Conservation (phyloP, 1,139 yeast genomes). For the Blastobotrys persicus region DNA sequence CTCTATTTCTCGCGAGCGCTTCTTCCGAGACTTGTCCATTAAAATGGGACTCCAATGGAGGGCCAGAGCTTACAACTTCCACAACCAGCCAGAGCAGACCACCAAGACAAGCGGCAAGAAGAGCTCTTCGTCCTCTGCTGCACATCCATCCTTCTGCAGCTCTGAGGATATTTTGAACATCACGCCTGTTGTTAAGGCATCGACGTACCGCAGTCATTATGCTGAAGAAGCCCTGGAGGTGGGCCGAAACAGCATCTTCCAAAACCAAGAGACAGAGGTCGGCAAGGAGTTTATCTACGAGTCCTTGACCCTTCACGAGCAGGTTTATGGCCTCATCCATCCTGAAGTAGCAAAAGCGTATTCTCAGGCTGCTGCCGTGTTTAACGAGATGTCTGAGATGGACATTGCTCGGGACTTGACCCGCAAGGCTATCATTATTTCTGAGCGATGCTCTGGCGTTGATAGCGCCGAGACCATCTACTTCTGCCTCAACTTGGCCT, state of each 20-base stretch:
- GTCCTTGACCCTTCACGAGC: constrained; percentile 71
- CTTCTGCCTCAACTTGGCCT: constrained; percentile 71
- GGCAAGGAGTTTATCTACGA: constrained; percentile 56
- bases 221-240: constrained; percentile 76
- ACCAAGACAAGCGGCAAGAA: constrained; percentile 31
- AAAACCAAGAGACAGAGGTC: constrained; percentile 33
- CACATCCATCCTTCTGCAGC: constrained; percentile 22
- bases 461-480: constrained; percentile 78
- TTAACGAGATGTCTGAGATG: constrained; percentile 57
- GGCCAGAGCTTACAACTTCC: constrained; percentile 50
- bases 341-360: constrained; percentile 75
- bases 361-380: constrained; percentile 61
- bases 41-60: constrained; percentile 89
- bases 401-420: constrained; percentile 65
- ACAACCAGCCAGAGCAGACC: constrained; percentile 8
- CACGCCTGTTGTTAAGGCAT: constrained; percentile 70
- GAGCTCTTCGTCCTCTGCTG: constrained; percentile 42
- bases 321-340: constrained; percentile 78
- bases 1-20: constrained; percentile 32
- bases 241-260: constrained; percentile 36
- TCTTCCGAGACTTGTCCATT: constrained; percentile 69
- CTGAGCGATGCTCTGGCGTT: constrained; percentile 77
- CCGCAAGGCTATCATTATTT: constrained; percentile 67
- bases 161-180: constrained; percentile 60
- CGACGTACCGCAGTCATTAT: constrained; percentile 62